phyloP scores from a whole-genome alignment of 2,329 filamentous ascomycete genomes.

The Cryphonectria carpinicola region DNA sequence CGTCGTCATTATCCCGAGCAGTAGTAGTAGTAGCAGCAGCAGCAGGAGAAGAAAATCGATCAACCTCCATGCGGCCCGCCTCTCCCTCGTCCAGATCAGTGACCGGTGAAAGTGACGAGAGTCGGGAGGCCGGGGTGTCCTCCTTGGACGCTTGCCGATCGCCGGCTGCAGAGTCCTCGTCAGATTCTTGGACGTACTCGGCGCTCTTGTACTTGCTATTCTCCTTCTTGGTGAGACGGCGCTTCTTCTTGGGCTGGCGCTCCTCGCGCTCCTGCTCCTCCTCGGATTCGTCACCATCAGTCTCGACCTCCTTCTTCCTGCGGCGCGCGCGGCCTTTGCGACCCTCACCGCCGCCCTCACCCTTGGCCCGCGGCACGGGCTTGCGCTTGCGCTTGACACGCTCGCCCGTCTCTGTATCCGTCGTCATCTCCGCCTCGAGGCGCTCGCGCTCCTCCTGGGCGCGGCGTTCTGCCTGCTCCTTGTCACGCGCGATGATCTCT shows the following conservation, averaged over 20 bases:
- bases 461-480: conserved; percentile 71
- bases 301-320: conserved; percentile 64
- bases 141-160: conserved; percentile 31
- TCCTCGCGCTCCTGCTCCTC: conserved; percentile 55
- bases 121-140: conserved; percentile 31
- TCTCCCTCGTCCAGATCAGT: conserved; percentile 39
- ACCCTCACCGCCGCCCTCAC: conserved; percentile 40
- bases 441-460: conserved; percentile 70
- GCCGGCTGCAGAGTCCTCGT: conserved; percentile 48
- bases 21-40: conserved; percentile 28
- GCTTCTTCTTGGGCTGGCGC: conserved; percentile 65
- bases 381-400: conserved; percentile 79
- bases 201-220: conserved; percentile 80
- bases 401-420: conserved; percentile 81
- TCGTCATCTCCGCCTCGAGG: conserved; percentile 78
- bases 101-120: conserved; percentile 27
- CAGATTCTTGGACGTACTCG: conserved; percentile 81
- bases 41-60: conserved; percentile 40
- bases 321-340: conserved; percentile 45
- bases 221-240: conserved; percentile 56
- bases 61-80: conserved; percentile 58
- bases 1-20: conserved; percentile 48
- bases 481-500: conserved; percentile 76
- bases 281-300: conserved; percentile 51
- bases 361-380: conserved; percentile 40